Percentiles rank a stretch among this genome's conserved stretches.
These are phyloP conservation scores for Ganoderma sinense DNA, from an alignment of 1,284 basidiomycete species.

Conservation along the genomic window DNA sequence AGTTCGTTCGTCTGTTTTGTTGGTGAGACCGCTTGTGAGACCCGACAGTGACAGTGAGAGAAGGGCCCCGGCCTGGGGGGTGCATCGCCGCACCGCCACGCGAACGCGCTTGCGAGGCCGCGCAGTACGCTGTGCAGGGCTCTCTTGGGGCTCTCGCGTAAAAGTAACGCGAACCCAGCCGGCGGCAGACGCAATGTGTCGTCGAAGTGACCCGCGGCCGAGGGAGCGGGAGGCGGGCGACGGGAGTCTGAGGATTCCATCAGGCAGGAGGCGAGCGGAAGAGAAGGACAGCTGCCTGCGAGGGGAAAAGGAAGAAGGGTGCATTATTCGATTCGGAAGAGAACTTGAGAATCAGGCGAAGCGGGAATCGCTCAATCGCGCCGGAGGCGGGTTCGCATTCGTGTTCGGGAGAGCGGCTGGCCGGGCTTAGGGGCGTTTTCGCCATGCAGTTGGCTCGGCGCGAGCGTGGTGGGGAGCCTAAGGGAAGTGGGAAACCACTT, in stretches of 20 bases:
- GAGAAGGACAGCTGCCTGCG: neutral
- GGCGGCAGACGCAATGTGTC: neutral
- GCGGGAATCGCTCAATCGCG: neutral
- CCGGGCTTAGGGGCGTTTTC: neutral
- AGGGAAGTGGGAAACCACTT: neutral
- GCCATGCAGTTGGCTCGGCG: neutral
- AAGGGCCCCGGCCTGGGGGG: neutral
- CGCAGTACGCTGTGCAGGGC: neutral
- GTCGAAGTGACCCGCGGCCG: neutral
- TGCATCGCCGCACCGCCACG: constrained; percentile 4
- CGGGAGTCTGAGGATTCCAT: neutral
- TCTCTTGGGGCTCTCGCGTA: neutral
- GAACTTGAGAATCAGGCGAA: neutral
- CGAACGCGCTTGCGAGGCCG: neutral
- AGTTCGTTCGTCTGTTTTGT: neutral
- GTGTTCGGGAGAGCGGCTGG: neutral
- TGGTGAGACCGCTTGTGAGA: neutral
- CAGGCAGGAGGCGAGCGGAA: neutral
- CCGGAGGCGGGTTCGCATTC: neutral
- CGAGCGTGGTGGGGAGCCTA: neutral
- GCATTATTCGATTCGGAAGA: neutral
- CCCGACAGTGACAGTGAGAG: no score
- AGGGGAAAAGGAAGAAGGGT: neutral
- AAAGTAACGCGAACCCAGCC: neutral
- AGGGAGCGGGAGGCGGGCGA: neutral